Evolutionary conservation across 768 basidiomycete species (phyloP), one percentile per base, ranked within the genome.

Genomic region (Mycena polygramma): DNA sequence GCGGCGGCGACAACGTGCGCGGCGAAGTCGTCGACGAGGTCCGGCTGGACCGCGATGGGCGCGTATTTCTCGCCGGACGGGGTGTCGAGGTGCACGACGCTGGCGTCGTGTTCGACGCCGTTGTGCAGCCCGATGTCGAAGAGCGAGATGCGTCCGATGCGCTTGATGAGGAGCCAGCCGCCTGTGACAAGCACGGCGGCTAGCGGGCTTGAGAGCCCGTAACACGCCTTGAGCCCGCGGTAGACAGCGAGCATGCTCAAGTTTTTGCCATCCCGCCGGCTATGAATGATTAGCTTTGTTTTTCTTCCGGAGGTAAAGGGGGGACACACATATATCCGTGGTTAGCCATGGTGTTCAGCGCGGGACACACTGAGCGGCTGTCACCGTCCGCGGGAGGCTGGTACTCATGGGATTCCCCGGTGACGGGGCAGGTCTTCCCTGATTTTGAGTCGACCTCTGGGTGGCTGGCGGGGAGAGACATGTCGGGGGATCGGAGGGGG

Each of bases 321-420:
- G 36, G 55, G 43, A 59, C 39, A 8, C 43, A 84, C 91, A 76
- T 74, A 93, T 92, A 94, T 80, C 91, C 90, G 63, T 94, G 91
- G 74, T 94, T 94, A 0, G 92, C 92, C 69, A 94, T 84, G 0
- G 90, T 84, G 70, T 94, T 94, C 43, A 94, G 78, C 0, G 91
- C 93, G 0, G 93, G 93, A 73, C 92, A 94, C 14, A 90, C 89
- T 0, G 90, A 91, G 24, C 92, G 84, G 62, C 83, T 83, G 67
- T 91, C 91, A 22, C 83, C 85, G 5, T 76, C 66, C 65, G 85
- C 84, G 2, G 85, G 77, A 8, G 85, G 79, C 43, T 85, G 85
- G 78, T 76, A 89, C 3, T 77, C 81, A 66, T 88, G 81, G 0
- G 76, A 73, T 48, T 78, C 74, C 9, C 84, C 82, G 5, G 82